These are phyloP conservation scores for Boletus speciosus DNA, from an alignment of 768 basidiomycete genomes.

Conservation along the genomic window DNA sequence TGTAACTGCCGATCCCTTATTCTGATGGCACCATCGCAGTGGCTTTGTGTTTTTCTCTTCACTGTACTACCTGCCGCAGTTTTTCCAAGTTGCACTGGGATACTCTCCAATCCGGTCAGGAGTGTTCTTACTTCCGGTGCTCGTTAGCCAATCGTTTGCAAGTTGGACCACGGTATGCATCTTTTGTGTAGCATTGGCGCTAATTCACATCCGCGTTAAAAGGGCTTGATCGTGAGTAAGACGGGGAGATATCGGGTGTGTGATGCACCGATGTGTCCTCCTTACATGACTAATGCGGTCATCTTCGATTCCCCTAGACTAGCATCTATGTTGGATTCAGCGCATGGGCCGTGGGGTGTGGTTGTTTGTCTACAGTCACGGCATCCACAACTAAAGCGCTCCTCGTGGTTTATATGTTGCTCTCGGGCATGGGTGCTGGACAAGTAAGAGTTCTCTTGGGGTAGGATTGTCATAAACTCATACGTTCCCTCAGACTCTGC, in stretches of 20 bases:
- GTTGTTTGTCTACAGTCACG: conserved; percentile 63
- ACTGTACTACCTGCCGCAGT: conserved; percentile 71
- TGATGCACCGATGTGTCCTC: neutral
- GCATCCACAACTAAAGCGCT: conserved; percentile 44
- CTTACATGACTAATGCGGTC: neutral
- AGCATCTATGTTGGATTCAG: conserved; percentile 57
- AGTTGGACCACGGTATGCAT: conserved; percentile 51
- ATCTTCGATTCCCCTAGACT: neutral
- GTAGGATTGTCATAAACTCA: neutral
- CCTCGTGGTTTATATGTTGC: conserved; percentile 57
- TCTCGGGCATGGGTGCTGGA: conserved; percentile 61
- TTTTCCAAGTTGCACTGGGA: conserved; percentile 70
- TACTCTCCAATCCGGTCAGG: conserved; percentile 62
- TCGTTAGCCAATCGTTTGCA: conserved; percentile 59
- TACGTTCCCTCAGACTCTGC: conserved; percentile 40
- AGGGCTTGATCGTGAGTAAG: conserved; percentile 60
- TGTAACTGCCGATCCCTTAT: neutral
- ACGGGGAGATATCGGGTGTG: conserved; percentile 62
- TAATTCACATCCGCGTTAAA: neutral
- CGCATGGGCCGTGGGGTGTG: conserved; percentile 67
- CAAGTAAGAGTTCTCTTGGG: conserved; percentile 36
- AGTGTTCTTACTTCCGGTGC: conserved; percentile 64
- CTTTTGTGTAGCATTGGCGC: neutral
- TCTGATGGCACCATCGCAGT: conserved; percentile 27
- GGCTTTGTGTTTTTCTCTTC: conserved; percentile 62